A percentile compares a stretch with the other conserved stretches of the same genome.
Evolutionary conservation across 495 filamentous ascomycete species (phyloP).

Genomic region (Rhypophila decipiens): DNA sequence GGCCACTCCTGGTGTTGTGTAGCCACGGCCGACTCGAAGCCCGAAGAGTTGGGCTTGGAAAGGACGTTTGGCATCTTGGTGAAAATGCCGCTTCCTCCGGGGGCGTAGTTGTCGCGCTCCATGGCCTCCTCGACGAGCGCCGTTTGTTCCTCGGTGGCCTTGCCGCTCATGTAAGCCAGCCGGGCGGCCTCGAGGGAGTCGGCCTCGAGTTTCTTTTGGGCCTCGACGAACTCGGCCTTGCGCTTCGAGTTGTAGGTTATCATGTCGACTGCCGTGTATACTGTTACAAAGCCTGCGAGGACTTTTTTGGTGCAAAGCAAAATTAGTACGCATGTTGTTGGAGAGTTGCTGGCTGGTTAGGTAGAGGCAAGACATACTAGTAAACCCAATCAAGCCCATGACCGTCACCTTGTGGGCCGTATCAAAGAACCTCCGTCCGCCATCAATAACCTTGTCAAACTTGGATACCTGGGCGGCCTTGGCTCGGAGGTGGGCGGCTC

Average conservation of each 20-base stretch:
- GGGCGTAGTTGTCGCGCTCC: conserved; percentile 22
- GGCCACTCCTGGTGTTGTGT: conserved; percentile 13
- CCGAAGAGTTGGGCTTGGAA: conserved; percentile 6
- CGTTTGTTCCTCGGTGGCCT: conserved; percentile 53
- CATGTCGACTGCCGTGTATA: conserved; percentile 81
- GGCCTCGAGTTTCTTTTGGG: conserved; percentile 53
- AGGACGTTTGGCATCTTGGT: conserved; percentile 29
- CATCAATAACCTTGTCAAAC: conserved; percentile 63
- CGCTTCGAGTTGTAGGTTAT: conserved; percentile 74
- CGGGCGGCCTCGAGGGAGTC: conserved; percentile 47
- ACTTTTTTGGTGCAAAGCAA: conserved; percentile 40
- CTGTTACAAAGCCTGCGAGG: conserved; percentile 63
- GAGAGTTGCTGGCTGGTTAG: background rate
- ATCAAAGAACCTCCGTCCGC: conserved; percentile 71
- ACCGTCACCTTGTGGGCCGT: conserved; percentile 74
- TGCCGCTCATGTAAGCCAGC: conserved; percentile 54
- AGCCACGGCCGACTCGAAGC: conserved; percentile 1
- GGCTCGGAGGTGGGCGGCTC: conserved; percentile 69
- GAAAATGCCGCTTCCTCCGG: conserved; percentile 20
- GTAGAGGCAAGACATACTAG: conserved; percentile 50
- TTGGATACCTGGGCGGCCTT: conserved; percentile 56
- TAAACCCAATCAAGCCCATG: conserved; percentile 66
- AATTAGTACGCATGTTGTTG: too few relatives aligned
- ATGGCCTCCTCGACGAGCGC: conserved; percentile 40
- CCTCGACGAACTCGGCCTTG: conserved; percentile 57